phyloP scores from a whole-genome alignment of 352 stramenopile genomes.

The Elongisporangium prolatum region DNA sequence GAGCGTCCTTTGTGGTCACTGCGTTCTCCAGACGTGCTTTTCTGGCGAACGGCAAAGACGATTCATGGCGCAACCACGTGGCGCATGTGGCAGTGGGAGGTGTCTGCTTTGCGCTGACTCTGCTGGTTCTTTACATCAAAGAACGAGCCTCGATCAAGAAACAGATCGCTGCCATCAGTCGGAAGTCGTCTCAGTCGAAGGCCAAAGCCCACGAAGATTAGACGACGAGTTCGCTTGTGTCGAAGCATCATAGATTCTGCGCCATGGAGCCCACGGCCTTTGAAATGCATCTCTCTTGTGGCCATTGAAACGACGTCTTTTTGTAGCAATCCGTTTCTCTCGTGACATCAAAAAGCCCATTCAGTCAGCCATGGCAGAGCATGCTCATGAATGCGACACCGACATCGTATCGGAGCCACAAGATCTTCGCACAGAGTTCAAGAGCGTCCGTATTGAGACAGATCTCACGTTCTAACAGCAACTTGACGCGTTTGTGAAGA shows the following conservation, averaged over 20 bases:
- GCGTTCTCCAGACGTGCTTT: constrained; percentile 34
- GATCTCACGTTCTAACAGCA: no score
- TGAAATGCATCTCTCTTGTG: not conserved
- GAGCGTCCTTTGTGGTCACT: constrained; percentile 31
- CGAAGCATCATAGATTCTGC: not conserved
- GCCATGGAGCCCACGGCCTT: not conserved
- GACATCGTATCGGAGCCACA: not conserved
- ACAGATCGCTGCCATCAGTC: not conserved
- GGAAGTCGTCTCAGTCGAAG: not conserved
- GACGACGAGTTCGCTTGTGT: not conserved
- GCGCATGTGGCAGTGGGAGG: constrained; percentile 42
- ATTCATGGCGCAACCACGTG: constrained; percentile 28
- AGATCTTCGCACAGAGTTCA: not conserved
- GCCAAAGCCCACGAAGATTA: not conserved
- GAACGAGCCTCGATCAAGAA: constrained; percentile 18
- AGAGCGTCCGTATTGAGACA: not conserved
- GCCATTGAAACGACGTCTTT: not conserved
- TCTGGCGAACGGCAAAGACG: constrained; percentile 12
- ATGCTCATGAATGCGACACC: not conserved
- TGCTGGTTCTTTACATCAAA: constrained; percentile 37
- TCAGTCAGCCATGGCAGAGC: not conserved
- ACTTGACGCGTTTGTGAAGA: no score
- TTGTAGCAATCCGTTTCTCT: not conserved
- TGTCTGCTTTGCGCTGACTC: constrained; percentile 35
- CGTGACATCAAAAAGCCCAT: not conserved